These are phyloP conservation scores for Trichoderma guizhouense DNA, from an alignment of 2,329 filamentous ascomycete species.

Conservation along the genomic window DNA sequence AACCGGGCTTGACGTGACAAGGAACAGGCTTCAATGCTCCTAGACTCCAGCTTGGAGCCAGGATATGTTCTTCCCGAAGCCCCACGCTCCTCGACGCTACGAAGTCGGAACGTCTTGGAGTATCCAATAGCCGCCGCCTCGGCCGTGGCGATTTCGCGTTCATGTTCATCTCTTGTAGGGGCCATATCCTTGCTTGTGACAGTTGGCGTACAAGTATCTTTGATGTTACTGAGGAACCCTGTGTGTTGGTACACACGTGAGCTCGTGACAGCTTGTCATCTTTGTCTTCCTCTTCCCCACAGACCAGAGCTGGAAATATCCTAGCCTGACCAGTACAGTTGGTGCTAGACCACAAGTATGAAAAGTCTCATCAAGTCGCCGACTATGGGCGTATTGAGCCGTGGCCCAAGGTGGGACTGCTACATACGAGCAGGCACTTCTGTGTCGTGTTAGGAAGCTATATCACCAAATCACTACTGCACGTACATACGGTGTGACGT, in stretches of 20 bases:
- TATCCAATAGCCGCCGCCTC: constrained; percentile 17
- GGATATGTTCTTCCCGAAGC: constrained; percentile 6
- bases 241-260: not conserved
- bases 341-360: not conserved
- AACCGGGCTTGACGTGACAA: constrained; percentile 5
- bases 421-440: not conserved
- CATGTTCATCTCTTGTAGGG: not conserved
- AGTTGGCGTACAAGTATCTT: not conserved
- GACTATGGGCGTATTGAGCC: not conserved
- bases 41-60: not conserved
- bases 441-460: not conserved
- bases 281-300: not conserved
- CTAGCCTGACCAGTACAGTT: not conserved
- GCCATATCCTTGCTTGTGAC: not conserved
- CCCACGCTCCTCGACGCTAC: constrained; percentile 15
- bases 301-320: not conserved
- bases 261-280: not conserved
- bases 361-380: not conserved
- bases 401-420: not conserved
- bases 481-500: constrained; percentile 1
- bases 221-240: not conserved
- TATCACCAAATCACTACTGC: not conserved
- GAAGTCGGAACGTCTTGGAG: constrained; percentile 12
- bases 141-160: constrained; percentile 19
- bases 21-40: not conserved